Conservation (phyloP, 2,329 filamentous ascomycete genomes). For the Rhytidhysteron rufulum region DNA sequence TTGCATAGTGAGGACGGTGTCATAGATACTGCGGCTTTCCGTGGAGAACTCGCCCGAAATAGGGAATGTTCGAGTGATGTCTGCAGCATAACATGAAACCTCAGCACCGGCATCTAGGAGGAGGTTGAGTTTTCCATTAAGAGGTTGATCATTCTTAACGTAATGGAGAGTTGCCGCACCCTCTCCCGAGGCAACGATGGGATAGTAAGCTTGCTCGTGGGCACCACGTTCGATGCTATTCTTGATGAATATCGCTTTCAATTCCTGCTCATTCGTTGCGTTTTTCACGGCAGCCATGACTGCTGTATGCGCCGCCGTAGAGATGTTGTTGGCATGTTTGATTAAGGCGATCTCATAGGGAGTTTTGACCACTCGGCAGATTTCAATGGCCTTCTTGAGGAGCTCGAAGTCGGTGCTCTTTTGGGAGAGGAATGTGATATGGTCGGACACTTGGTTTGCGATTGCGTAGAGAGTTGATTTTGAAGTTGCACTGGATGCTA, state of each 20-base stretch:
- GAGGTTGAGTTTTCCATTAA: constrained; percentile 66
- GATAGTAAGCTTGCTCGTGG: constrained; percentile 80
- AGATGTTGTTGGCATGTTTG: constrained; percentile 75
- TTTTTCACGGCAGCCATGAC: constrained; percentile 61
- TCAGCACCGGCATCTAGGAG: constrained; percentile 76
- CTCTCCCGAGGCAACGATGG: constrained; percentile 77
- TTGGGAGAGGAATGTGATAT: constrained; percentile 68
- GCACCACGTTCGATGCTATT: constrained; percentile 71
- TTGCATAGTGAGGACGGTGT: constrained; percentile 85
- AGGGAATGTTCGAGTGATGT: constrained; percentile 83
- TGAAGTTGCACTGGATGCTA: constrained; percentile 52
- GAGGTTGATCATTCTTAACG: constrained; percentile 49
- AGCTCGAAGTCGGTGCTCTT: constrained; percentile 57
- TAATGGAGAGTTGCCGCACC: constrained; percentile 87
- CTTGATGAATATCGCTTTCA: constrained; percentile 77
- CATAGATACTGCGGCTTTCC: constrained; percentile 58
- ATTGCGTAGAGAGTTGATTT: constrained; percentile 68
- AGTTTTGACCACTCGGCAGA: constrained; percentile 76
- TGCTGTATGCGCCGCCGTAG: constrained; percentile 69
- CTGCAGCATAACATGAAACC: constrained; percentile 48
- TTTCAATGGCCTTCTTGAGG: constrained; percentile 67
- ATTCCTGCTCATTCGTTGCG: constrained; percentile 73
- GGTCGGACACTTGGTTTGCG: constrained; percentile 68
- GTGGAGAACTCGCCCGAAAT: constrained; percentile 56
- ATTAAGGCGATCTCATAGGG: constrained; percentile 82